Evolutionary conservation across 495 filamentous ascomycete genomes (phyloP).

Genomic region (Terfezia boudieri): DNA sequence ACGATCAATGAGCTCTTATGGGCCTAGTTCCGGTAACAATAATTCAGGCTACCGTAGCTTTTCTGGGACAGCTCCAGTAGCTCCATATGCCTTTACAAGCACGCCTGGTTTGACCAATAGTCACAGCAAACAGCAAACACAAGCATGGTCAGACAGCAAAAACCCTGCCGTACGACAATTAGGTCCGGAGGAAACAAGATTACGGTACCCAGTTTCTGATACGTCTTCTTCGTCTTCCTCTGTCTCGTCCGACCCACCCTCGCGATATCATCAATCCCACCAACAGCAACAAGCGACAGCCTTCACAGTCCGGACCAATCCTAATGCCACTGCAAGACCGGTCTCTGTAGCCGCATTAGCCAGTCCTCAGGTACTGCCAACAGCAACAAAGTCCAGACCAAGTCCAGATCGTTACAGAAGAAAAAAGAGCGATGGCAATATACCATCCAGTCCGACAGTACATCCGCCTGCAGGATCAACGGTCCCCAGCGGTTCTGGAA

Average conservation of each 20-base stretch:
- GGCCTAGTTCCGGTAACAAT: slow-evolving; percentile 33
- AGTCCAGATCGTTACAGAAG: slow-evolving; percentile 48
- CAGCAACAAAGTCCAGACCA: slow-evolving; percentile 32
- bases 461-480: slow-evolving; percentile 12
- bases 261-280: slow-evolving; percentile 7
- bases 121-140: slow-evolving; percentile 28
- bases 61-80: slow-evolving; percentile 41
- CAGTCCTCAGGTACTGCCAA: slow-evolving; percentile 25
- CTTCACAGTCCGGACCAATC: slow-evolving; percentile 13
- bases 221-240: slow-evolving; percentile 38
- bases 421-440: slow-evolving; percentile 11
- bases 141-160: slow-evolving; percentile 25
- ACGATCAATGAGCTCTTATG: slow-evolving; percentile 39
- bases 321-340: slow-evolving; percentile 22
- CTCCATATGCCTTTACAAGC: slow-evolving; percentile 68
- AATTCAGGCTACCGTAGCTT: slow-evolving; percentile 43
- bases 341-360: slow-evolving; percentile 29
- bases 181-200: slow-evolving; percentile 31
- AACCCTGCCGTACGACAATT: slow-evolving; percentile 17
- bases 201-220: slow-evolving; percentile 36
- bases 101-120: slow-evolving; percentile 43
- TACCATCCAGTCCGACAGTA: neutral
- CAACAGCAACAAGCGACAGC: slow-evolving; percentile 6
- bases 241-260: slow-evolving; percentile 20
- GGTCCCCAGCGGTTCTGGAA: slow-evolving; percentile 24